phyloP scores from a whole-genome alignment of 1,284 basidiomycete genomes.

The Rhodotorula sp. region DNA sequence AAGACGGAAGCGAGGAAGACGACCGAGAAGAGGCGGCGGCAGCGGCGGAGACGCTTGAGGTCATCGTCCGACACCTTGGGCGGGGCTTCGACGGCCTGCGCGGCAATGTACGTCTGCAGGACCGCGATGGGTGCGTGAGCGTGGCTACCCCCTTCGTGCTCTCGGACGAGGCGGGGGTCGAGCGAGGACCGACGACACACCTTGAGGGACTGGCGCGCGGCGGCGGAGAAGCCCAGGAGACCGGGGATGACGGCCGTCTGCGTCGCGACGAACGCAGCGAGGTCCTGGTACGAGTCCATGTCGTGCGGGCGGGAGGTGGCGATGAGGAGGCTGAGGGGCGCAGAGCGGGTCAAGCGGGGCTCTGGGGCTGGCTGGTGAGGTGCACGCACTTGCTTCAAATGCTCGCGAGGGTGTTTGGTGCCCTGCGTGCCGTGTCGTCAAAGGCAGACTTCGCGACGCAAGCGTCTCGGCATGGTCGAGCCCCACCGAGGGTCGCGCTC shows the following conservation, averaged over 20 bases:
- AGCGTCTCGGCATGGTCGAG: too few species aligned
- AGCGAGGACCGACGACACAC: slow-evolving; percentile 1
- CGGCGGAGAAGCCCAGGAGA: slow-evolving; percentile 22
- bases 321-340: neutral
- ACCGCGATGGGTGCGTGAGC: neutral
- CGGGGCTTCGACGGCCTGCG: slow-evolving; percentile 5
- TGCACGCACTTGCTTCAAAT: neutral
- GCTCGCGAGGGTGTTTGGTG: too few species aligned
- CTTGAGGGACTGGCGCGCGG: slow-evolving; percentile 14
- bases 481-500: too few species aligned
- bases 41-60: slow-evolving; percentile 6
- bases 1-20: slow-evolving; percentile 2
- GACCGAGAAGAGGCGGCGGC: neutral
- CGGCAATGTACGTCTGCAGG: slow-evolving; percentile 26
- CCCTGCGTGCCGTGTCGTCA: too few species aligned
- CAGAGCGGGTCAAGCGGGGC: neutral
- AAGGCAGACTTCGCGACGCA: too few species aligned
- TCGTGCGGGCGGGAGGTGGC: neutral
- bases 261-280: slow-evolving; percentile 1
- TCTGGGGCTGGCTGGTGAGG: fast-evolving
- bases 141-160: neutral
- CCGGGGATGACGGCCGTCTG: slow-evolving; percentile 14
- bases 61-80: slow-evolving; percentile 12
- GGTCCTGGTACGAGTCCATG: neutral
- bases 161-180: neutral